phyloP scores from a whole-genome alignment of 371 early-diverging fungal genomes.

The Conidiobolus incongruus region DNA sequence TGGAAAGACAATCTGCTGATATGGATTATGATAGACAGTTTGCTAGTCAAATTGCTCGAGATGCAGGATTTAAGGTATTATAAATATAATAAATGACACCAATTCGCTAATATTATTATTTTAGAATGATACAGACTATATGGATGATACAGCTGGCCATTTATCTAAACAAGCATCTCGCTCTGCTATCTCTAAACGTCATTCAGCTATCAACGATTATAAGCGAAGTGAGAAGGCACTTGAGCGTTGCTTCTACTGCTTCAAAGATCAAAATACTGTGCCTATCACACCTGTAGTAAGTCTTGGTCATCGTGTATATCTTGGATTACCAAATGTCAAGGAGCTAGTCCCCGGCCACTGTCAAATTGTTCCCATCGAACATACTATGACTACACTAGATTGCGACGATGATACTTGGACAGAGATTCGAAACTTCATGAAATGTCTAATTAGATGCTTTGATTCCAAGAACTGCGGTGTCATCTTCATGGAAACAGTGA shows the following conservation, averaged over 20 bases:
- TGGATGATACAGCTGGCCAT: constrained; percentile 76
- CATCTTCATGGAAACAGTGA: constrained; percentile 76
- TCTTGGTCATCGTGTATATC: constrained; percentile 48
- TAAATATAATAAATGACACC: not conserved
- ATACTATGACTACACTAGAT: constrained; percentile 54
- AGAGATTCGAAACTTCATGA: constrained; percentile 87
- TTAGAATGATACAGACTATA: constrained; percentile 58
- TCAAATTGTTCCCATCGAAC: constrained; percentile 72
- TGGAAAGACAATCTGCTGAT: not conserved
- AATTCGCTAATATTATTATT: not conserved
- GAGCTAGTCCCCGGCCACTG: constrained; percentile 72
- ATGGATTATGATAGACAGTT: not conserved
- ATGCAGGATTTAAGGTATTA: not conserved
- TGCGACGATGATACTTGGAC: constrained; percentile 83
- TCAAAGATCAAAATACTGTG: constrained; percentile 27
- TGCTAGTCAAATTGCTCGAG: constrained; percentile 1
- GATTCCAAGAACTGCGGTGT: constrained; percentile 35
- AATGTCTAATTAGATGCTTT: constrained; percentile 75
- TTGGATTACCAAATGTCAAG: constrained; percentile 49
- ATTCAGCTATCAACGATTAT: constrained; percentile 17
- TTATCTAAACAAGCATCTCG: constrained; percentile 28
- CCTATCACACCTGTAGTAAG: constrained; percentile 56
- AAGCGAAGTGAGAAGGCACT: constrained; percentile 36
- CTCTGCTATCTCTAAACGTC: not conserved
- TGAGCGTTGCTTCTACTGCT: constrained; percentile 53